Base-by-base conservation (phyloP, 768 basidiomycete genomes). In the Suillus alpinus region DNA sequence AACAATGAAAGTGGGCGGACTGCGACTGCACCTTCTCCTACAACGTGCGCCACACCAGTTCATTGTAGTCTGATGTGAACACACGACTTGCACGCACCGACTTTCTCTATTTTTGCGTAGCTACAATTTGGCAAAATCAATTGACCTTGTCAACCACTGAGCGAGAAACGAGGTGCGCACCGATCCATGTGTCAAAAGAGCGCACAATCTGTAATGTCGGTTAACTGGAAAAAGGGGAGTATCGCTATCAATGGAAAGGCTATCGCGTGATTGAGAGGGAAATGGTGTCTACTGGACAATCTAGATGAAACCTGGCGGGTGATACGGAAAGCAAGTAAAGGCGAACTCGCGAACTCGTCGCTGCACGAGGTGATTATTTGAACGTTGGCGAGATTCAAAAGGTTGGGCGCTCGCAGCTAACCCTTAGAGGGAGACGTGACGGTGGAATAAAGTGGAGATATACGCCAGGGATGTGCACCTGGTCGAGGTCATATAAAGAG, bases 91-190 rank as follows among this genome's bases (percentile, higher is more conserved):
- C 67, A 88, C 92, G 79, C 78, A 97, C 95, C 95, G 69, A 98
- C 86, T 88, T 98, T 98, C 81, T 98, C 95, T 67, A 98, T 86
- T 84, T 95, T 97, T 64, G 92, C 89, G 76, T 98, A 98, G 69
- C 96, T 96, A 62, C 72, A 73, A 62, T 76, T 71, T 58, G 60
- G 53, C 52, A 49, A 51, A 49, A 41, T n/a, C 44, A 31, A 62
- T 76, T 58, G 71, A 66, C 59, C 46, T 34, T 29, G 32, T 59
- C 50, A 31, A 56, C n/a, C 23, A 63, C 58, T 34, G 51, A n/a
- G 51, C 23, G 53, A 59, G 57, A 57, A 43, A 44, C 52, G 41
- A 53, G 59, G 3, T 20, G 62, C 74, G 52, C 64, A 76, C 75
- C 74, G 74, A 64, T 75, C 74, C 72, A 75, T 75, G 39, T 63